A percentile compares a stretch with the other conserved stretches of the same genome.
Conservation (phyloP, 768 basidiomycete genomes). For the Serpula lacrymans region DNA sequence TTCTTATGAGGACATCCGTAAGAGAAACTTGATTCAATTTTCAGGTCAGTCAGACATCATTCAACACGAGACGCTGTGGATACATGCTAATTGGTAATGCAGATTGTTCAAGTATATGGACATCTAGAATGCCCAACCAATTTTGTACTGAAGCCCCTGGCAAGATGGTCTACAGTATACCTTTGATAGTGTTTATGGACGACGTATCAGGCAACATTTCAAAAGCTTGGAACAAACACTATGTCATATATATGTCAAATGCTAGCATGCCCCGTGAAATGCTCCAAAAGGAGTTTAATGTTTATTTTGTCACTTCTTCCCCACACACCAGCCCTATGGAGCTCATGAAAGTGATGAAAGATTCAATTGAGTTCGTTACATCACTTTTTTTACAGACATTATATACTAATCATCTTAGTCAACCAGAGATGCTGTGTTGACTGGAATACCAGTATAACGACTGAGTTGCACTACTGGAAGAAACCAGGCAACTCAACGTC, state of each 20-base stretch:
- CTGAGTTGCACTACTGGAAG: no score
- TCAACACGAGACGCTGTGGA: conserved; percentile 8
- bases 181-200: conserved; percentile 20
- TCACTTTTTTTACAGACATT: background rate
- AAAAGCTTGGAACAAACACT: conserved; percentile 30
- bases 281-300: conserved; percentile 22
- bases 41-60: conserved; percentile 10
- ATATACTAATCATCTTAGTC: no score
- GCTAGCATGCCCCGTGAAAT: conserved; percentile 19
- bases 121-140: conserved; percentile 16
- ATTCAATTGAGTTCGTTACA: conserved; percentile 14
- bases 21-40: no score
- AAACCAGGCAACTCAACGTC: no score
- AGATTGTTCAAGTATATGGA: conserved; percentile 1
- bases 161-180: conserved; percentile 10
- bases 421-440: no score
- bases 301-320: conserved; percentile 26
- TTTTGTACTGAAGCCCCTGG: conserved; percentile 6
- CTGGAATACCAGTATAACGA: no score
- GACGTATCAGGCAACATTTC: conserved; percentile 28
- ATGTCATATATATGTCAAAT: conserved; percentile 25
- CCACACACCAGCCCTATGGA: conserved; percentile 28
- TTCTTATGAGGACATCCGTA: no score
- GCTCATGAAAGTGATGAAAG: conserved; percentile 17
- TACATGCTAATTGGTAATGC: conserved; percentile 7